Base-by-base conservation (phyloP, 2,329 filamentous ascomycete species). In the Fusarium equiseti region DNA sequence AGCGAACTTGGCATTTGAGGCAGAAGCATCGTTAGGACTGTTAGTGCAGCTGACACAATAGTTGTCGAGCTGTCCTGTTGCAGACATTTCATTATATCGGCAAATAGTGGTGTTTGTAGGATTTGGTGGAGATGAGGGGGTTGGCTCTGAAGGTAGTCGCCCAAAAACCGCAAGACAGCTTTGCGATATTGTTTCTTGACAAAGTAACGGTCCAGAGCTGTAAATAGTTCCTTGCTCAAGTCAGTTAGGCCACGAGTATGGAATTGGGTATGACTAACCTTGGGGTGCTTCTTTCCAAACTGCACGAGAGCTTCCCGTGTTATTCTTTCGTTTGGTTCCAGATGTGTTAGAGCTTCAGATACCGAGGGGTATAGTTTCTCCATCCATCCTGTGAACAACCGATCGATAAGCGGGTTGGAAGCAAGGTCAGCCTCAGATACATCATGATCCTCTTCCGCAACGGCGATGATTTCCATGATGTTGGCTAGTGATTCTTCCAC, bases 81-180 rank as follows among this genome's bases (percentile, higher is more conserved):
- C 3, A 96, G 84, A 68, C 92, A 95, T 75, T 88, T 89, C 55
- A 95, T 82, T 22, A 96, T 82, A 76, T 91, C 89, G 62, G 87
- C 86, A 71, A 96, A 91, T 3, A 96, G 83, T 0, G 89, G 87
- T 2, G 92, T 95, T 70, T 94, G 87, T 8, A 92, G 81, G 38
- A 94, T 88, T 44, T 90, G 85, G 76, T 96, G 89, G 3, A 96
- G 84, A 79, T 95, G 93, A 7, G 93, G 92, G n/a, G 92, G 91
- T 71, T 94, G 91, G 63, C 89, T 87, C 68, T 91, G 88, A 40
- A 96, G 87, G 70, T 94, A 95, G 46, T 91, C 88, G 75, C 89
- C 90, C 18, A 96, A 83, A 13, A 96, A 84, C 20, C 87, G 87
- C 31, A 95, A 80, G 11, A 89, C 86, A 65, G 88, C 87, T 58